Percentiles rank a stretch among this genome's conserved stretches.
phyloP scores from a whole-genome alignment of 2,329 filamentous ascomycete species.

The Microcera coccophila region DNA sequence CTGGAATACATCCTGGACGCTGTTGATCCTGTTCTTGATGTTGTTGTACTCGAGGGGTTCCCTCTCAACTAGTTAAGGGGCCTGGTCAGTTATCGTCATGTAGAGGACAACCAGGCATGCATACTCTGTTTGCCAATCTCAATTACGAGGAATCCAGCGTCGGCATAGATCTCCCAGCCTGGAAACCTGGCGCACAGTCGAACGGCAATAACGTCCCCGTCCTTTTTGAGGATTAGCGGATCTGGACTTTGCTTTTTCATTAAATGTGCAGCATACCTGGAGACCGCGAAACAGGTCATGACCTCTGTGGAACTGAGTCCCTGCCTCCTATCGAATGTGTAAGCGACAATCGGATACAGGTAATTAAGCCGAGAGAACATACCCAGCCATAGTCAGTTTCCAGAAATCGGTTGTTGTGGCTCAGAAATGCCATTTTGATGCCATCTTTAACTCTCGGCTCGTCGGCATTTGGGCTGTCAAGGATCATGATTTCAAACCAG shows the following conservation, averaged over 20 bases:
- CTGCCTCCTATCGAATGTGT: too few species aligned
- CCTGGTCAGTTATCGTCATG: too few species aligned
- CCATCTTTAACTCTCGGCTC: conserved; percentile 4
- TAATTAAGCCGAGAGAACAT: too few species aligned
- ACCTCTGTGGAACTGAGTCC: conserved; percentile 2
- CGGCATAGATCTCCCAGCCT: conserved; percentile 6
- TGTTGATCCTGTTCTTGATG: too few species aligned
- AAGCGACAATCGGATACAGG: too few species aligned
- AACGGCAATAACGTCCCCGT: conserved; percentile 10
- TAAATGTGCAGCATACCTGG: conserved; percentile 2
- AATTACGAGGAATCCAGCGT: conserved; percentile 5
- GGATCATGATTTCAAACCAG: conserved; percentile 11
- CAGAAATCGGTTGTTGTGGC: conserved; percentile 4
- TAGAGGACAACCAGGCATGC: not conserved
- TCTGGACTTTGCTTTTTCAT: not conserved
- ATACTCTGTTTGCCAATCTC: conserved; percentile 5
- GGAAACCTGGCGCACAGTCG: conserved; percentile 8
- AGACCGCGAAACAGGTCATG: conserved; percentile 4
- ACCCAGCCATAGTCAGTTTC: conserved; percentile 4
- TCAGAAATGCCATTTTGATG: conserved; percentile 2
- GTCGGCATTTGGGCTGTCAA: conserved; percentile 1
- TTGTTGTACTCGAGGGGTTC: too few species aligned
- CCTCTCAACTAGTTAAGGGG: too few species aligned
- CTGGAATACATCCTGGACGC: too few species aligned
- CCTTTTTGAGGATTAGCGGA: not conserved